These are phyloP conservation scores for Fraxinus floribunda DNA, from an alignment of 305 asterid genomes.

Conservation along the genomic window DNA sequence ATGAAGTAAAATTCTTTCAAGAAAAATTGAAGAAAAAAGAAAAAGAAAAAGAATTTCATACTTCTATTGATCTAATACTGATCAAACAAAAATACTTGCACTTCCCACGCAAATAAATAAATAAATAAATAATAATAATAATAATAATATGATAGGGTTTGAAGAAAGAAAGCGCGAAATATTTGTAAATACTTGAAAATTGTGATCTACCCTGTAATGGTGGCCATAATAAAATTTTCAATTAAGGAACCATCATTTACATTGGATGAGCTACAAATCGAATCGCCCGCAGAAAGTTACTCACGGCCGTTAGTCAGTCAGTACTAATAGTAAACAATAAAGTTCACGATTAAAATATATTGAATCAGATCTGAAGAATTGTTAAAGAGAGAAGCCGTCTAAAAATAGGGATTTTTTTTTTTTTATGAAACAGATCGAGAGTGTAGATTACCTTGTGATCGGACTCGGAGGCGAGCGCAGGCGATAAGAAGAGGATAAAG, in stretches of 20 bases:
- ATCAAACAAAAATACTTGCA: neutral
- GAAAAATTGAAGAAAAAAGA: neutral
- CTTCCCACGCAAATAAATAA: neutral
- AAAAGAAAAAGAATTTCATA: neutral
- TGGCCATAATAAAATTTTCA: neutral
- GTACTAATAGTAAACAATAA: neutral
- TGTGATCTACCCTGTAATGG: neutral
- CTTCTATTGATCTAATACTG: neutral
- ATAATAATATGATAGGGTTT: neutral
- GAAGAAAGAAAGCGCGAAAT: neutral
- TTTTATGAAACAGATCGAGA: slow-evolving; percentile 9
- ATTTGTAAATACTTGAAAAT: neutral
- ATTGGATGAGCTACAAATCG: neutral
- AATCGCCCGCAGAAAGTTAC: neutral
- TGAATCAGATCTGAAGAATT: slow-evolving; percentile 3
- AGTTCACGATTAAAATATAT: neutral
- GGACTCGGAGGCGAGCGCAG: slow-evolving; percentile 51
- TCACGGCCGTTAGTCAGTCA: neutral
- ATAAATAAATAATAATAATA: no score
- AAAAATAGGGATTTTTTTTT: slow-evolving; percentile 36
- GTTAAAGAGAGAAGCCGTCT: neutral
- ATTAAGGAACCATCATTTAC: neutral
- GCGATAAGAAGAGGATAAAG: slow-evolving; percentile 35
- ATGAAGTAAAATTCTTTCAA: neutral
- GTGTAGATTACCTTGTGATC: slow-evolving; percentile 51